phyloP scores from a whole-genome alignment of 768 basidiomycete species.

The Naganishia friedmannii region DNA sequence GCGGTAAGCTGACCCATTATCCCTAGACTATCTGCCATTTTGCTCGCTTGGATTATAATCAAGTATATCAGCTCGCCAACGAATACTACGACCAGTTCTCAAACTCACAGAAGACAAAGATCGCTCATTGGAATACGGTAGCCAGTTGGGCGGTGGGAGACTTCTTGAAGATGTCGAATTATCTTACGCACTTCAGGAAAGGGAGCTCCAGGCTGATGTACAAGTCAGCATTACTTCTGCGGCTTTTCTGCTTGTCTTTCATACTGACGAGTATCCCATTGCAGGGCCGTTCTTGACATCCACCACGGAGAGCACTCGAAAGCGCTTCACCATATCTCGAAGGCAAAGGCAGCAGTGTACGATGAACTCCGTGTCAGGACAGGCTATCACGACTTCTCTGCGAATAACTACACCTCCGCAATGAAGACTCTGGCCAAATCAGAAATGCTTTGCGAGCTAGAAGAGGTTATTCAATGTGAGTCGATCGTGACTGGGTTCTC shows the following conservation, averaged over 20 bases:
- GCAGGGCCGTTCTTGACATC: slow-evolving; percentile 48
- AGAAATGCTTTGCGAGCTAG: slow-evolving; percentile 45
- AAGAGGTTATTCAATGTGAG: slow-evolving; percentile 50
- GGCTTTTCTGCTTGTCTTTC: neutral
- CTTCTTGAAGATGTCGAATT: slow-evolving; percentile 49
- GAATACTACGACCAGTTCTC: slow-evolving; percentile 42
- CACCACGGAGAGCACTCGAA: slow-evolving; percentile 41
- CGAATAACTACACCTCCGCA: slow-evolving; percentile 34
- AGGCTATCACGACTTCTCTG: slow-evolving; percentile 29
- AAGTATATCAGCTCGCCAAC: slow-evolving; percentile 42
- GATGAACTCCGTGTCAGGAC: slow-evolving; percentile 41
- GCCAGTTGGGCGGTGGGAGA: slow-evolving; percentile 48
- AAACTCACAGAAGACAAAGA: slow-evolving; percentile 42
- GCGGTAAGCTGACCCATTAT: neutral
- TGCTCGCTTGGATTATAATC: slow-evolving; percentile 42
- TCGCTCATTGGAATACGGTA: slow-evolving; percentile 46
- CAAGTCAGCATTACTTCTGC: slow-evolving; percentile 33
- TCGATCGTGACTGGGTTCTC: neutral
- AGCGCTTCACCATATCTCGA: slow-evolving; percentile 46
- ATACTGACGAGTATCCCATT: neutral
- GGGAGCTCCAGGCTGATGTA: slow-evolving; percentile 49
- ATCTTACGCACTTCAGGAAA: slow-evolving; percentile 45
- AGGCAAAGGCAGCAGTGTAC: slow-evolving; percentile 46
- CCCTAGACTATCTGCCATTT: slow-evolving; percentile 29
- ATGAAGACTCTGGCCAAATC: slow-evolving; percentile 48